Evolutionary conservation across 2,329 filamentous ascomycete genomes (phyloP), one percentile per base, ranked within the genome.

Genomic region (Cercospora sojina): DNA sequence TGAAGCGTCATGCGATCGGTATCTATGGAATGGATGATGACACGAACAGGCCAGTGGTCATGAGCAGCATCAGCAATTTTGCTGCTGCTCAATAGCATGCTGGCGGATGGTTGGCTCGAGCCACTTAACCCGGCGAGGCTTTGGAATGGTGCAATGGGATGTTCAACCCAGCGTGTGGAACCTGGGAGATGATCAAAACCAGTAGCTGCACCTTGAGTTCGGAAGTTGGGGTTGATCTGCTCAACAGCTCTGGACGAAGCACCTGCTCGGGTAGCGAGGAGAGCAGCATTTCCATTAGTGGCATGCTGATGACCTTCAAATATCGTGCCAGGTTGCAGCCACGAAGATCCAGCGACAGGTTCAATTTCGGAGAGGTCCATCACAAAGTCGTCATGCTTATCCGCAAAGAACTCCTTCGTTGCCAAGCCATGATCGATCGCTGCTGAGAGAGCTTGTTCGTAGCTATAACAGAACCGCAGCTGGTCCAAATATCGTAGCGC

Each of bases 11-110:
- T 88, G 18, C 79, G 81, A 4, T 81, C 79, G 71, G 83, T 84
- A 75, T 90, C 86, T 55, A 90, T 83, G 18, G 83, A 80, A 72
- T 90, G 87, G 43, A 90, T 84, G 2, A 84, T 88, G 62, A 90
- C 87, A 68, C 87, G 88, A 32, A 90, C 88, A 6, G 87, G 87
- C 88, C 88, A 90, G 53, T 84, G 83, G 70, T 89, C 86, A 64
- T 86, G 84, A 31, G 66, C 55, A n/a, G 70, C 55, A 25, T 74
- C 71, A 25, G 64, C 47, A 16, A 57, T 35, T 59, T 69, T 73
- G 31, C 56, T 64, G n/a, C 56, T 64, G 12, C 66, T 35, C 32
- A 47, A 16, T 20, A 63, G 60, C 20, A 57, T 32, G 16, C 38
- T 62, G 23, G 51, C 16, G 38, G 41, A 62, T 9, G 62, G 32